phyloP scores from a whole-genome alignment of 2,329 filamentous ascomycete genomes.

The Xylariaceae sp. region DNA sequence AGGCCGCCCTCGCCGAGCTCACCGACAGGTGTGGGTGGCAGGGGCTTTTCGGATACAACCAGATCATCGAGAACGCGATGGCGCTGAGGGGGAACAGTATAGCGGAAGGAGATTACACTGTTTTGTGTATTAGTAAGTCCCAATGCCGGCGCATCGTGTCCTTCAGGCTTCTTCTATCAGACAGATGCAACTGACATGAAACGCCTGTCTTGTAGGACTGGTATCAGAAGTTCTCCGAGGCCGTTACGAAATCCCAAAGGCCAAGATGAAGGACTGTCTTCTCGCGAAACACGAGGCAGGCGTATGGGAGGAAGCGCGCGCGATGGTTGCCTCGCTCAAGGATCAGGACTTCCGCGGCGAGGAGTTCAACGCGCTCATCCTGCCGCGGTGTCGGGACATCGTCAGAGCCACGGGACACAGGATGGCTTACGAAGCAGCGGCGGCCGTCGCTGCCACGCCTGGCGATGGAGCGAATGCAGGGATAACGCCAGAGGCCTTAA shows the following conservation, averaged over 20 bases:
- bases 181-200: too few species aligned
- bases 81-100: conserved; percentile 21
- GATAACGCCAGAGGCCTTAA: conserved; percentile 7
- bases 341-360: conserved; percentile 14
- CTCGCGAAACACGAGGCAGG: conserved; percentile 23
- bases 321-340: conserved; percentile 7
- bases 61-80: conserved; percentile 19
- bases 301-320: conserved; percentile 20
- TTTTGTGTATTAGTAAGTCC: conserved; percentile 27
- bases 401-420: conserved; percentile 26
- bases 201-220: conserved; percentile 16
- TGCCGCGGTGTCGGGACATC: conserved; percentile 24
- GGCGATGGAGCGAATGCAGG: conserved; percentile 2
- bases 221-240: conserved; percentile 24
- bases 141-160: not conserved
- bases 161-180: too few species aligned
- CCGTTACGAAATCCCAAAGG: conserved; percentile 19
- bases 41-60: conserved; percentile 24
- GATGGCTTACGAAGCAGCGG: conserved; percentile 28
- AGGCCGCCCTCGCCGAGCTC: conserved; percentile 18
- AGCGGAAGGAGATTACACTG: conserved; percentile 26
- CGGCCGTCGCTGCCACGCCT: too few species aligned
- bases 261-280: conserved; percentile 10
- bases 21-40: conserved; percentile 28
- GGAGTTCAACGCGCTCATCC: conserved; percentile 18